These are phyloP conservation scores for Alternaria solani DNA, from an alignment of 2,329 filamentous ascomycete species.

Conservation along the genomic window DNA sequence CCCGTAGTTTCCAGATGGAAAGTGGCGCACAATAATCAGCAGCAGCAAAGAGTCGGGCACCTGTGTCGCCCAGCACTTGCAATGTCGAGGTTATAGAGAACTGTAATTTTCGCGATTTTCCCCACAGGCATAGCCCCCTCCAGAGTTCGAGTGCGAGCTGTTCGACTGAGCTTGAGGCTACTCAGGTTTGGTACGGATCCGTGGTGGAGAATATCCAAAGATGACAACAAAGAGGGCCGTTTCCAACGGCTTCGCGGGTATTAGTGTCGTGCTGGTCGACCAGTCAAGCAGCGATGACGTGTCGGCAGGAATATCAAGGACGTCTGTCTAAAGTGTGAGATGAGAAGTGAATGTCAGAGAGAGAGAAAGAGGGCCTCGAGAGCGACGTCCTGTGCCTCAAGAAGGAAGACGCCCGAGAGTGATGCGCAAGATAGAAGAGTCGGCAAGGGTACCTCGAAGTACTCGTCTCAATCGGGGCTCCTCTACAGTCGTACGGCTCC, in stretches of 20 bases:
- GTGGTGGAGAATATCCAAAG: slow-evolving; percentile 21
- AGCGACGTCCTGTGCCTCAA: slow-evolving; percentile 18
- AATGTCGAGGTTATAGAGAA: slow-evolving; percentile 3
- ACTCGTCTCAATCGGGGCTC: slow-evolving; percentile 28
- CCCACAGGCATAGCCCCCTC: slow-evolving; percentile 12
- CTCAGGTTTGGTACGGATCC: slow-evolving; percentile 25
- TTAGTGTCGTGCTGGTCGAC: slow-evolving; percentile 25
- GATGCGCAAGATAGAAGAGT: slow-evolving; percentile 24
- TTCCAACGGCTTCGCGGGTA: slow-evolving; percentile 14
- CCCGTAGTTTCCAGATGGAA: slow-evolving; percentile 18
- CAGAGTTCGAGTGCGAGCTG: background rate
- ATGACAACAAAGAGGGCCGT: slow-evolving; percentile 27
- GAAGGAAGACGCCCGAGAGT: slow-evolving; percentile 20
- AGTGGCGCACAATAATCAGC: slow-evolving; percentile 17
- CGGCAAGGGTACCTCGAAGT: slow-evolving; percentile 25
- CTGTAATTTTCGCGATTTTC: slow-evolving; percentile 10
- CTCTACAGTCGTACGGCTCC: slow-evolving; percentile 40
- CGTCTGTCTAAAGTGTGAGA: slow-evolving; percentile 12
- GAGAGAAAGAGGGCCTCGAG: slow-evolving; percentile 12
- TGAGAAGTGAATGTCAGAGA: slow-evolving; percentile 18
- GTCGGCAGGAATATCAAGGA: slow-evolving; percentile 9
- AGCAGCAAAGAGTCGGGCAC: background rate
- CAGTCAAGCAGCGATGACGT: slow-evolving; percentile 20
- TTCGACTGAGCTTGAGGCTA: background rate
- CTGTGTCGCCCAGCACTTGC: background rate